Percentiles rank a stretch among this genome's conserved stretches.
Evolutionary conservation across 2,329 filamentous ascomycete genomes (phyloP).

Genomic region (Neoascochyta sp.): DNA sequence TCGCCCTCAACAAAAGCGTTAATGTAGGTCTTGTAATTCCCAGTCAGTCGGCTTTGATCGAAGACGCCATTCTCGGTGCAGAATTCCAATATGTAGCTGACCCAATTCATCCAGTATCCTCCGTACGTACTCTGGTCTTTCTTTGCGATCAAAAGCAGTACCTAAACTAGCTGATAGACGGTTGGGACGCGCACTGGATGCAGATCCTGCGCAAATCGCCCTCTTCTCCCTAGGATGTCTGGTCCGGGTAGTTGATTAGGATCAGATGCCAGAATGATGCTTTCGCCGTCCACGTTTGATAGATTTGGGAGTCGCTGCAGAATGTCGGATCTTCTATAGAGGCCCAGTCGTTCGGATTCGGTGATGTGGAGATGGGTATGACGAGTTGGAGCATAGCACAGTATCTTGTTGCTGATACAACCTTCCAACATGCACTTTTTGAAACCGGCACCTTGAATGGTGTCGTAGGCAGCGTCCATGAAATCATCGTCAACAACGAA

Average conservation of each 20-base stretch:
- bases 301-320: conserved; percentile 2
- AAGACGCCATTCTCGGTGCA: conserved; percentile 4
- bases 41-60: conserved; percentile 2
- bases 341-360: conserved; percentile 2
- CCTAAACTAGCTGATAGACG: conserved; percentile 2
- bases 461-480: conserved; percentile 5
- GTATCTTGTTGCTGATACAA: conserved; percentile 3
- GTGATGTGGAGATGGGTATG: conserved; percentile 4
- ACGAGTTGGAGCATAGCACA: conserved; percentile 2
- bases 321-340: conserved; percentile 3
- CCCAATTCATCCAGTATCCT: conserved; percentile 3
- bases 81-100: conserved; percentile 3
- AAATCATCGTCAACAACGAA: conserved; percentile 4
- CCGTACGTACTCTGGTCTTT: conserved; percentile 2
- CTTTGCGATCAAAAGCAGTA: conserved; percentile 2
- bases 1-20: conserved; percentile 2
- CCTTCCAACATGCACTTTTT: conserved; percentile 2
- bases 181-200: conserved; percentile 3
- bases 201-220: conserved; percentile 3
- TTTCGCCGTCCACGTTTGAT: conserved; percentile 2
- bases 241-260: conserved; percentile 4
- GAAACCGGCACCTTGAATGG: conserved; percentile 3
- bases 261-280: conserved; percentile 4
- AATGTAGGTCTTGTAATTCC: conserved; percentile 3
- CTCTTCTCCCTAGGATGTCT: conserved; percentile 3